A percentile compares a stretch with the other conserved stretches of the same genome.
phyloP scores from a whole-genome alignment of 169 alveolate genomes.

The Neospora caninum region DNA sequence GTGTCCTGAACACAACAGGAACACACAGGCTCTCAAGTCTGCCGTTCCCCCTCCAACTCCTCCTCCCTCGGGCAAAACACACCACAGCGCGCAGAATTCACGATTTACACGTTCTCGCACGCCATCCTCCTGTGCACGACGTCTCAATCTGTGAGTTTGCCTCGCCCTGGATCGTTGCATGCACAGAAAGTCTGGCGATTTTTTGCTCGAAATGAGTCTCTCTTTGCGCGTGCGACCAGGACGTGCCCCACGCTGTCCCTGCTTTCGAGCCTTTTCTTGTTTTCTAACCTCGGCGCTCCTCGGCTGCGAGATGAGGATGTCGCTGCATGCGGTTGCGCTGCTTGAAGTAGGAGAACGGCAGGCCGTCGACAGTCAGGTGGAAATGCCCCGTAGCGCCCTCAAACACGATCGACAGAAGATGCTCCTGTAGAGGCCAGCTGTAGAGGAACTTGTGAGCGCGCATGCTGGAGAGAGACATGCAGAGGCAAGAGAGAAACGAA shows the following conservation, averaged over 20 bases:
- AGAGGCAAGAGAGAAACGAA: neutral
- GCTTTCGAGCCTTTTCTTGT: neutral
- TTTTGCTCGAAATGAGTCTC: no score
- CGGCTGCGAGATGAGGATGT: neutral
- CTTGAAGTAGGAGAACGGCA: conserved; percentile 29
- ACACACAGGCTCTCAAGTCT: no score
- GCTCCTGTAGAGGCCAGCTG: conserved; percentile 47
- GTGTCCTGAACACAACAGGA: no score
- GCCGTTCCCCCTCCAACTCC: no score
- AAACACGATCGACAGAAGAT: neutral
- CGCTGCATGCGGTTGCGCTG: neutral
- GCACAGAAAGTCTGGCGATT: no score
- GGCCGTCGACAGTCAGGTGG: conserved; percentile 47
- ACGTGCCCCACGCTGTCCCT: neutral
- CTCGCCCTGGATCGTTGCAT: no score
- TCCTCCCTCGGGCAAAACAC: no score
- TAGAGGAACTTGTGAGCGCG: conserved; percentile 10
- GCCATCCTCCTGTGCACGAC: no score
- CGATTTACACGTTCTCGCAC: neutral
- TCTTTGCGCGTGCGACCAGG: neutral
- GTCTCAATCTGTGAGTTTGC: no score
- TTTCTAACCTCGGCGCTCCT: neutral
- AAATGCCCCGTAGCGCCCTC: neutral
- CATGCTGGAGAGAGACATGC: neutral
- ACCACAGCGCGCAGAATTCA: neutral